A percentile compares a stretch with the other conserved stretches of the same genome.
phyloP scores from a whole-genome alignment of 2,329 filamentous ascomycete genomes.

The Pyricularia sp. region DNA sequence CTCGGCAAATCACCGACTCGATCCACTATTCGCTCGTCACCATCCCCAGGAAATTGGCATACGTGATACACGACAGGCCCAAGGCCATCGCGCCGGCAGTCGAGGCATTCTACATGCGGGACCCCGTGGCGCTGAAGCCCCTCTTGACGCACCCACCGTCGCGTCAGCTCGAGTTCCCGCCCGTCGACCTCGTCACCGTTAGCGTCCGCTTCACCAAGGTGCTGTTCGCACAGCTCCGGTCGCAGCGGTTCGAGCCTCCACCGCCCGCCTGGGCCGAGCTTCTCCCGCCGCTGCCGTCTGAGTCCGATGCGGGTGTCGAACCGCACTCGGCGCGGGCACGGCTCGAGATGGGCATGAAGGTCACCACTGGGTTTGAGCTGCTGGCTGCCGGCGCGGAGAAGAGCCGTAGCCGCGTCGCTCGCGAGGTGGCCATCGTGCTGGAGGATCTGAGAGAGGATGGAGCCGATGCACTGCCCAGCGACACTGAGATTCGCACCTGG shows the following conservation, averaged over 20 bases:
- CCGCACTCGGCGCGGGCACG: constrained; percentile 18
- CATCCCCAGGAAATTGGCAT: constrained; percentile 74
- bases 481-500: constrained; percentile 69
- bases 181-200: constrained; percentile 68
- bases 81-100: constrained; percentile 72
- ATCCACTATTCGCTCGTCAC: constrained; percentile 67
- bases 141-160: constrained; percentile 45
- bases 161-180: constrained; percentile 51
- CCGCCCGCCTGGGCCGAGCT: constrained; percentile 34
- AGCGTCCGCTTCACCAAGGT: constrained; percentile 80
- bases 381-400: constrained; percentile 59
- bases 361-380: constrained; percentile 88
- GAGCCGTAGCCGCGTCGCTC: constrained; percentile 56
- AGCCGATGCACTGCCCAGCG: constrained; percentile 53
- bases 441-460: constrained; percentile 69
- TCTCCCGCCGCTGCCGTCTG: constrained; percentile 12
- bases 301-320: background rate
- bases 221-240: constrained; percentile 81
- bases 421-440: constrained; percentile 68
- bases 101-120: constrained; percentile 87
- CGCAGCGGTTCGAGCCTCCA: constrained; percentile 69
- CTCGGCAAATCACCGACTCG: constrained; percentile 61
- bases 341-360: constrained; percentile 76
- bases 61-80: constrained; percentile 66
- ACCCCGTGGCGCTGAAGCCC: constrained; percentile 65